A percentile compares a stretch with the other conserved stretches of the same genome.
phyloP scores from a whole-genome alignment of 2,329 filamentous ascomycete genomes.

The Neofusicoccum ribis region DNA sequence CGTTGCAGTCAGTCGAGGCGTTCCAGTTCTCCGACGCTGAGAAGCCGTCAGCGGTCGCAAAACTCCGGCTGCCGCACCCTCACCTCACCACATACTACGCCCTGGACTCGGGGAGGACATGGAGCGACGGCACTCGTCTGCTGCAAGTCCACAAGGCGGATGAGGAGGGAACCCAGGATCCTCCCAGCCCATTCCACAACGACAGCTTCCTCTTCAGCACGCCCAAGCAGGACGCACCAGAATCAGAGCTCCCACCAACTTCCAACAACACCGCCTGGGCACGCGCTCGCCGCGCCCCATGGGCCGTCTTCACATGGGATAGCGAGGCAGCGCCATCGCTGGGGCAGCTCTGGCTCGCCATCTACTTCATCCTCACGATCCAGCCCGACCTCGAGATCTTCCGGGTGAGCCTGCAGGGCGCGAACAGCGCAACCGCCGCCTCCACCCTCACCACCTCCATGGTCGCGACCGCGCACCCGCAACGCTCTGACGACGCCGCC shows the following conservation, averaged over 20 bases:
- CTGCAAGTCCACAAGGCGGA: neutral
- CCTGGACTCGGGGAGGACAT: neutral
- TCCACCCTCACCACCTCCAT: constrained; percentile 31
- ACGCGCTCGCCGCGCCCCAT: constrained; percentile 46
- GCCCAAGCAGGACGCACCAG: neutral
- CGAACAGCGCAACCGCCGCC: constrained; percentile 42
- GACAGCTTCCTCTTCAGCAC: constrained; percentile 31
- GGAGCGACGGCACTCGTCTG: neutral
- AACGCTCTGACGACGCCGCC: constrained; percentile 29
- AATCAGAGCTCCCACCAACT: constrained; percentile 29
- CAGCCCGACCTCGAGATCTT: constrained; percentile 48
- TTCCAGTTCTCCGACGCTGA: constrained; percentile 5
- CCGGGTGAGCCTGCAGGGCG: constrained; percentile 43
- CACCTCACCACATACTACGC: constrained; percentile 36
- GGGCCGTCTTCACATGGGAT: constrained; percentile 45
- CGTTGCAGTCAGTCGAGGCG: neutral
- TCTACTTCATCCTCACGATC: constrained; percentile 47
- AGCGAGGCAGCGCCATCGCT: constrained; percentile 40
- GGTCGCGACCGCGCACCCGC: constrained; percentile 42
- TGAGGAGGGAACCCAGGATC: constrained; percentile 24
- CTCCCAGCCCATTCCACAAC: constrained; percentile 32
- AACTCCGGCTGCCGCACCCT: constrained; percentile 30
- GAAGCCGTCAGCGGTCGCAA: neutral
- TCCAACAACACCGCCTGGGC: constrained; percentile 46
- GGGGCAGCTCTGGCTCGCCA: constrained; percentile 49